Percentiles rank a stretch among this genome's conserved stretches.
Evolutionary conservation across 2,329 filamentous ascomycete genomes (phyloP).

Genomic region (Arthrobotrys pseudoclavata): DNA sequence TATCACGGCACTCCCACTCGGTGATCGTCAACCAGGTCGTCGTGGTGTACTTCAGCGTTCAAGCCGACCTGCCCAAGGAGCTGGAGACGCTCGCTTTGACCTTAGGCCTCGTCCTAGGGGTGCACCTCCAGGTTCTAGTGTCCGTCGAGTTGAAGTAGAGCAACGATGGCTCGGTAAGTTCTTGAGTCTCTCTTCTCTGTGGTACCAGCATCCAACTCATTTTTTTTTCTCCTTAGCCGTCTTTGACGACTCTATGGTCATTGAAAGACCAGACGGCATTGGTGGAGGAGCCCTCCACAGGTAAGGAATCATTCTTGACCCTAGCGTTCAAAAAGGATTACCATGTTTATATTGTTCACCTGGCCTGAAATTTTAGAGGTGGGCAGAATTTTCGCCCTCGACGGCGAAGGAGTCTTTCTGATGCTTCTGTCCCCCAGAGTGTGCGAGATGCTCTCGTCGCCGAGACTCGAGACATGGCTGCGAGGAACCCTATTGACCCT

Average conservation of each 20-base stretch:
- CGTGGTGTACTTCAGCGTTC: conserved; percentile 25
- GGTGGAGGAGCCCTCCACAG: conserved; percentile 50
- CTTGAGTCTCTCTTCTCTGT: background rate
- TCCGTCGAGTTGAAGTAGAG: conserved; percentile 18
- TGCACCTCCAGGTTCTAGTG: background rate
- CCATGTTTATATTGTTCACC: background rate
- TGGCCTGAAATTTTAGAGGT: conserved; percentile 10
- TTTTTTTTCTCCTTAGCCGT: conserved; percentile 7
- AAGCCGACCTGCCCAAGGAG: conserved; percentile 10
- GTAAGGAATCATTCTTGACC: background rate
- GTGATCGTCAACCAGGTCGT: conserved; percentile 43
- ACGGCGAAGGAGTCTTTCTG: conserved; percentile 46
- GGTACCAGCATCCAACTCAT: background rate
- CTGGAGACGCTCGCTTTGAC: conserved; percentile 41
- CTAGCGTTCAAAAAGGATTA: background rate
- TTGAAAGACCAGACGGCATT: conserved; percentile 35
- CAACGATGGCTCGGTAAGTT: conserved; percentile 32
- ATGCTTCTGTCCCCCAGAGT: background rate
- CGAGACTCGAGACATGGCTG: background rate
- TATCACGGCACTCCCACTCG: conserved; percentile 33
- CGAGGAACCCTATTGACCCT: conserved; percentile 14
- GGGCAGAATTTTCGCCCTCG: conserved; percentile 47
- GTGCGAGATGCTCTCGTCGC: background rate
- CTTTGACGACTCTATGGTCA: conserved; percentile 28
- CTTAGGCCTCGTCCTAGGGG: conserved; percentile 39